phyloP scores from a whole-genome alignment of 2,329 filamentous ascomycete species.

The Aschersonia sp. region DNA sequence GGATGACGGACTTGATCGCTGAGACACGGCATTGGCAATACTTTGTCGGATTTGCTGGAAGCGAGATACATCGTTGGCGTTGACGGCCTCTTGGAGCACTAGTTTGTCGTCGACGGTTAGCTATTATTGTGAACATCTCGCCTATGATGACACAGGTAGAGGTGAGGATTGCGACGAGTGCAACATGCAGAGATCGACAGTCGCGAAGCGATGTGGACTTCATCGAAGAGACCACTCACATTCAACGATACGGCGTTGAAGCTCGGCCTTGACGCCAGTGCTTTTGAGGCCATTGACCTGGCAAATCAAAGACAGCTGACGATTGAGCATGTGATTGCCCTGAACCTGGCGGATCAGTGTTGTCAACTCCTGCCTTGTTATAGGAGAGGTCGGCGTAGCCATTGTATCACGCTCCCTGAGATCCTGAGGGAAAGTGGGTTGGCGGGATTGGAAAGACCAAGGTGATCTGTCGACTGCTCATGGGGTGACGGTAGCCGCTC shows the following conservation, averaged over 20 bases:
- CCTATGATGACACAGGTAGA: no score
- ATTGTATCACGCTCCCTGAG: slow-evolving; percentile 5
- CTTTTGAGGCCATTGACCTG: slow-evolving; percentile 59
- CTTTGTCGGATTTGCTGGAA: slow-evolving; percentile 30
- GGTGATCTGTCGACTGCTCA: slow-evolving; percentile 2
- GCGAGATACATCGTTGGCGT: slow-evolving; percentile 20
- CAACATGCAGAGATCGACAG: not conserved
- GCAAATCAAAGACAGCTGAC: slow-evolving; percentile 64
- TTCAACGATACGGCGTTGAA: slow-evolving; percentile 64
- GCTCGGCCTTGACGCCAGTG: slow-evolving; percentile 70
- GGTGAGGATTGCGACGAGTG: not conserved
- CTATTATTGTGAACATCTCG: not conserved
- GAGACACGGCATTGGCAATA: slow-evolving; percentile 19
- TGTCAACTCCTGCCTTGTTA: slow-evolving; percentile 27
- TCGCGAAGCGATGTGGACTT: not conserved
- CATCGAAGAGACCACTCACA: slow-evolving; percentile 41
- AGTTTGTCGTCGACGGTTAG: slow-evolving; percentile 2
- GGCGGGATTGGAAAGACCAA: not conserved
- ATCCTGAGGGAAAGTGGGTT: not conserved
- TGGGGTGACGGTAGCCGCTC: slow-evolving; percentile 1
- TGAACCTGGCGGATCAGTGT: slow-evolving; percentile 29
- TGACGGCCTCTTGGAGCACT: slow-evolving; percentile 28
- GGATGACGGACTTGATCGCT: slow-evolving; percentile 13
- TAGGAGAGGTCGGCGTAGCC: slow-evolving; percentile 12
- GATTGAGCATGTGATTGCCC: slow-evolving; percentile 32